A percentile compares a stretch with the other conserved stretches of the same genome.
Conservation (phyloP, 148 eudicot genomes). For the Pharnaceum exiguum region DNA sequence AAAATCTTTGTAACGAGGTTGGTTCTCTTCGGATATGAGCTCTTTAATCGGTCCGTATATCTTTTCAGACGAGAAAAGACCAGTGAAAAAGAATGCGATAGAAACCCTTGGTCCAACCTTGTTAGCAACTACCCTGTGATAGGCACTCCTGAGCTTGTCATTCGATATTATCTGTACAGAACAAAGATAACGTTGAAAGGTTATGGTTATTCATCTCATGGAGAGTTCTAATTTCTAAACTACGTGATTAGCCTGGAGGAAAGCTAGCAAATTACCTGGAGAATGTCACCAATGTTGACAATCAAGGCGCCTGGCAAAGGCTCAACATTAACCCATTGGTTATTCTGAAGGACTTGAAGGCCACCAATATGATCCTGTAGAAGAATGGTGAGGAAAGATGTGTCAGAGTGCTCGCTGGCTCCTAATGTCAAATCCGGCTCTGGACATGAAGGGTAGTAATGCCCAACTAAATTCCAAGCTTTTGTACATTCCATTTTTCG, state of each 20-base stretch:
- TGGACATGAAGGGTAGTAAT: constrained; percentile 28
- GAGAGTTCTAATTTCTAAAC: no score
- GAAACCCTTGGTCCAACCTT: constrained; percentile 37
- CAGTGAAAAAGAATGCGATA: constrained; percentile 27
- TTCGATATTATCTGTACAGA: constrained; percentile 23
- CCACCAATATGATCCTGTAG: constrained; percentile 20
- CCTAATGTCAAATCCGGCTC: constrained; percentile 23
- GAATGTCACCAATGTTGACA: constrained; percentile 20
- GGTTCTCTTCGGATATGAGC: constrained; percentile 33
- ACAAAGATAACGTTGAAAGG: no score
- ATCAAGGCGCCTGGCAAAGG: constrained; percentile 12
- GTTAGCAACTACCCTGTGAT: constrained; percentile 34
- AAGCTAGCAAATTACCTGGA: constrained; percentile 12
- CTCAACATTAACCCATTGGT: constrained; percentile 18
- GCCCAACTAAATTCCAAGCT: constrained; percentile 3
- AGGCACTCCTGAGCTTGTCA: constrained; percentile 28
- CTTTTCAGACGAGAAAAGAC: not conserved
- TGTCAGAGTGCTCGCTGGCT: constrained; percentile 21
- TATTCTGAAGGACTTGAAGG: constrained; percentile 23
- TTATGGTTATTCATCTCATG: no score
- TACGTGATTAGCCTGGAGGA: not conserved
- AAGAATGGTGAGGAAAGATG: constrained; percentile 22
- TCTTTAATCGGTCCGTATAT: constrained; percentile 38
- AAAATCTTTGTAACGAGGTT: constrained; percentile 20
- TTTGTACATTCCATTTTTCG: constrained; percentile 17